Percentiles rank a stretch among this genome's conserved stretches.
Evolutionary conservation across 1,284 basidiomycete species (phyloP).

Genomic region (Peniophora sp.): DNA sequence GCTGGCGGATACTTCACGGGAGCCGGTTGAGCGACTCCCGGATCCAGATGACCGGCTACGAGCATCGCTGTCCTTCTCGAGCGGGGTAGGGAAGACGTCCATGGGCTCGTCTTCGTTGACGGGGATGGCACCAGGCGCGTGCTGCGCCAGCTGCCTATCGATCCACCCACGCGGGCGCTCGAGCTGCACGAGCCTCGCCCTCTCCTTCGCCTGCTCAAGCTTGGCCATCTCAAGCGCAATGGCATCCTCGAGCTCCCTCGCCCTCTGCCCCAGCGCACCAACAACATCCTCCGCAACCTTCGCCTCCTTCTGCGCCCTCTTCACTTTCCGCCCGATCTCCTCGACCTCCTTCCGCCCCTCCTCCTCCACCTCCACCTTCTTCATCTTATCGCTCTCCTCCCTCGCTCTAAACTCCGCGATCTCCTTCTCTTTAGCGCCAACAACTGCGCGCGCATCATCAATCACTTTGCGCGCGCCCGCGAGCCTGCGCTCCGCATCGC

Average conservation of each 20-base stretch:
- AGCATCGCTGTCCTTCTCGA: constrained; percentile 11
- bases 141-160: constrained; percentile 26
- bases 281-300: constrained; percentile 61
- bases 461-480: constrained; percentile 60
- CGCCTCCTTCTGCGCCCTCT: constrained; percentile 57
- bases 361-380: constrained; percentile 29
- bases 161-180: constrained; percentile 31
- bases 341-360: constrained; percentile 30
- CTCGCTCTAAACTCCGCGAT: constrained; percentile 53
- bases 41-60: constrained; percentile 2
- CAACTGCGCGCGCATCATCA: constrained; percentile 57
- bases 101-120: constrained; percentile 15
- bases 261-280: constrained; percentile 24
- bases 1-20: constrained; percentile 8
- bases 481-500: constrained; percentile 85
- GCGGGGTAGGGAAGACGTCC: constrained; percentile 9
- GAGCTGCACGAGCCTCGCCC: constrained; percentile 38
- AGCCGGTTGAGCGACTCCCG: constrained; percentile 3
- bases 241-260: constrained; percentile 29
- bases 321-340: constrained; percentile 42
- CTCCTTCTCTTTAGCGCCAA: constrained; percentile 62
- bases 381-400: constrained; percentile 35
- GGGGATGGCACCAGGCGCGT: constrained; percentile 31
- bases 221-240: constrained; percentile 42
- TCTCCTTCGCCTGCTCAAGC: constrained; percentile 40